A percentile compares a stretch with the other conserved stretches of the same genome.
phyloP scores from a whole-genome alignment of 2,329 filamentous ascomycete genomes.

The Microascus cirrosus region DNA sequence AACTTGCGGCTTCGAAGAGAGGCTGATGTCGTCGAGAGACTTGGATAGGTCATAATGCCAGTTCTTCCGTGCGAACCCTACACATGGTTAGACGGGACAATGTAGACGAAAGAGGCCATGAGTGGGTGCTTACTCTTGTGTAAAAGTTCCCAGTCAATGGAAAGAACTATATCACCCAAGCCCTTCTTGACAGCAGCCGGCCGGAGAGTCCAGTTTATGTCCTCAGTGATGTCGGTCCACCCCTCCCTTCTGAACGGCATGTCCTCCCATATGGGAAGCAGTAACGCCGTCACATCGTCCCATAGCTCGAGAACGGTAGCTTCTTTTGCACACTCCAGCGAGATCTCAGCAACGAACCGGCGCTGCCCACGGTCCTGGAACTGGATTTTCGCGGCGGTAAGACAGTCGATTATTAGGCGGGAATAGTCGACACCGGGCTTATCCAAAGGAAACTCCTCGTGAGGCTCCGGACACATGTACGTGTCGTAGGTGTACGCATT shows the following conservation, averaged over 20 bases:
- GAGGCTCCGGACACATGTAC: slow-evolving; percentile 54
- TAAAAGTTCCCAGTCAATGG: slow-evolving; percentile 56
- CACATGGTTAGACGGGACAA: slow-evolving; percentile 5
- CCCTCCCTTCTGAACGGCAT: slow-evolving; percentile 44
- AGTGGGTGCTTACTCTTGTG: slow-evolving; percentile 37
- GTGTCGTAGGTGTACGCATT: slow-evolving; percentile 51
- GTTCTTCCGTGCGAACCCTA: slow-evolving; percentile 42
- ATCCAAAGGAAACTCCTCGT: slow-evolving; percentile 44
- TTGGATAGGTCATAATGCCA: slow-evolving; percentile 53
- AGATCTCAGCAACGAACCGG: slow-evolving; percentile 42
- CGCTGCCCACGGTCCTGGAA: slow-evolving; percentile 42
- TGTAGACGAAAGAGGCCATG: neutral
- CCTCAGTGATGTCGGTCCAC: slow-evolving; percentile 49
- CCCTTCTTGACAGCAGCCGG: slow-evolving; percentile 40
- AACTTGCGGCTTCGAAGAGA: slow-evolving; percentile 34
- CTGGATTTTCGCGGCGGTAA: slow-evolving; percentile 39
- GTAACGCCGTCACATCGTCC: slow-evolving; percentile 39
- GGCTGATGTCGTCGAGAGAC: slow-evolving; percentile 38
- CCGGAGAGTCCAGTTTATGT: slow-evolving; percentile 50
- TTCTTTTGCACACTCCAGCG: slow-evolving; percentile 46
- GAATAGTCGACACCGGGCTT: slow-evolving; percentile 43
- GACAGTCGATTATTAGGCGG: slow-evolving; percentile 39
- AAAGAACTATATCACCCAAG: slow-evolving; percentile 43
- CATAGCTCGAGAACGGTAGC: slow-evolving; percentile 37
- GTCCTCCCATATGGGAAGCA: slow-evolving; percentile 47